Conservation (phyloP, 306 rosid species). For the Malus sieversii region DNA sequence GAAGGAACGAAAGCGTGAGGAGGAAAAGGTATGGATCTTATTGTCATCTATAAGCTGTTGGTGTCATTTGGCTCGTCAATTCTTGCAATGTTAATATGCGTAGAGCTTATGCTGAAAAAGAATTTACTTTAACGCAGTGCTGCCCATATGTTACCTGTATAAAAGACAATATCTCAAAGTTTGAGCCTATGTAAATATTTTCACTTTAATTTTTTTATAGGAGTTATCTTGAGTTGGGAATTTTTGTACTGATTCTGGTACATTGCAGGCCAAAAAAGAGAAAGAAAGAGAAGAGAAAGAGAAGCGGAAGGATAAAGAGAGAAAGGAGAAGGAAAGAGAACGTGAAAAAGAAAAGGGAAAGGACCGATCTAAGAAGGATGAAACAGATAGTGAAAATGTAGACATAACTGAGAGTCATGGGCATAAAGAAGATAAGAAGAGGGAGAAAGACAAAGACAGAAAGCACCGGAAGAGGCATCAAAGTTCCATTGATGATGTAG, state of each 20-base stretch:
- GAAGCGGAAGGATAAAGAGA: slow-evolving; percentile 38
- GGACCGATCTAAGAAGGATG: slow-evolving; percentile 85
- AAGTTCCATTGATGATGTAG: slow-evolving; percentile 63
- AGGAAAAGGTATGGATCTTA: slow-evolving; percentile 51
- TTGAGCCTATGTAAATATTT: not conserved
- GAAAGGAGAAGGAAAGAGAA: slow-evolving; percentile 76
- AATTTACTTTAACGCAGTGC: too few species aligned
- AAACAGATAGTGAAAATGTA: slow-evolving; percentile 71
- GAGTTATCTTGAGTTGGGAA: not conserved
- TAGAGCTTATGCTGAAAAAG: too few species aligned
- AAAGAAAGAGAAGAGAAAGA: slow-evolving; percentile 82
- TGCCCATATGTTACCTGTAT: too few species aligned
- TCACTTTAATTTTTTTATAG: not conserved
- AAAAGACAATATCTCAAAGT: not conserved
- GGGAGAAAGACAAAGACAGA: slow-evolving; percentile 82
- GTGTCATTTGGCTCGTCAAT: not conserved
- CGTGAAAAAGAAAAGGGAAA: slow-evolving; percentile 80
- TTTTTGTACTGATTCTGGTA: not conserved
- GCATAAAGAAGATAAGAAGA: slow-evolving; percentile 85
- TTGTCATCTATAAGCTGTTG: not conserved
- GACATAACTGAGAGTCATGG: slow-evolving; percentile 54
- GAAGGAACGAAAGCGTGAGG: slow-evolving; percentile 95
- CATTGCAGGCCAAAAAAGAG: slow-evolving; percentile 75
- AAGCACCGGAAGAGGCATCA: slow-evolving; percentile 94
- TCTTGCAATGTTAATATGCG: too few species aligned